phyloP scores from a whole-genome alignment of 345 rosid species.

The Hypericum perforatum region DNA sequence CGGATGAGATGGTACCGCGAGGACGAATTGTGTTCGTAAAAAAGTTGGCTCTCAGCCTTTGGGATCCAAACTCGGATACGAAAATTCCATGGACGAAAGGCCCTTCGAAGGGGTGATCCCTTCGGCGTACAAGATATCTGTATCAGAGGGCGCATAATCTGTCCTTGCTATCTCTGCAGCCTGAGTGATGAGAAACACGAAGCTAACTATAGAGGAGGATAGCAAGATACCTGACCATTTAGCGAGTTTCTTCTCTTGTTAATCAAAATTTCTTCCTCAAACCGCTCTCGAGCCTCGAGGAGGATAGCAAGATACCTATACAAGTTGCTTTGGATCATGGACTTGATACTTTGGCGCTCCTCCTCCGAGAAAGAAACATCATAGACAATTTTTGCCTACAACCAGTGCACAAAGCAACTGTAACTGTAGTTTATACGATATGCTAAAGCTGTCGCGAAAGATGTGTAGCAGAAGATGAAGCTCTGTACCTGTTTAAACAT shows the following conservation, averaged over 20 bases:
- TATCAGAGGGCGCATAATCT: slow-evolving; percentile 65
- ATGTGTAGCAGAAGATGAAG: neutral
- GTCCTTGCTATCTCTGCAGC: slow-evolving; percentile 64
- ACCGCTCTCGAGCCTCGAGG: slow-evolving; percentile 54
- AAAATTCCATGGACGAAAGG: slow-evolving; percentile 64
- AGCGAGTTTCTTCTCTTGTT: slow-evolving; percentile 26
- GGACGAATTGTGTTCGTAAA: slow-evolving; percentile 35
- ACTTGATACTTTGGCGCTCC: slow-evolving; percentile 57
- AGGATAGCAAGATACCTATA: slow-evolving; percentile 62
- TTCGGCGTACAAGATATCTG: slow-evolving; percentile 76
- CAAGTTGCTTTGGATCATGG: slow-evolving; percentile 65
- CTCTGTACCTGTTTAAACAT: slow-evolving; percentile 66
- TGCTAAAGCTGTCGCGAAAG: neutral
- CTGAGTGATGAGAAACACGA: slow-evolving; percentile 24
- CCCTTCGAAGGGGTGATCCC: slow-evolving; percentile 60
- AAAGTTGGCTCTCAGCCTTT: slow-evolving; percentile 21
- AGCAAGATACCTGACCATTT: slow-evolving; percentile 48
- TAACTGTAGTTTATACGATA: slow-evolving; percentile 1
- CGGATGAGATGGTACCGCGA: slow-evolving; percentile 75
- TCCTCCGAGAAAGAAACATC: slow-evolving; percentile 66
- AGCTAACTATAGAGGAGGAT: too few relatives aligned
- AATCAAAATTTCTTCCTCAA: slow-evolving; percentile 44
- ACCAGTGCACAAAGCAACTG: slow-evolving; percentile 14
- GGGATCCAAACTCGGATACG: slow-evolving; percentile 35
- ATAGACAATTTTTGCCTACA: slow-evolving; percentile 70